Evolutionary conservation across 805 yeast species (phyloP).

Genomic region (Zygotorulaspora sp.): DNA sequence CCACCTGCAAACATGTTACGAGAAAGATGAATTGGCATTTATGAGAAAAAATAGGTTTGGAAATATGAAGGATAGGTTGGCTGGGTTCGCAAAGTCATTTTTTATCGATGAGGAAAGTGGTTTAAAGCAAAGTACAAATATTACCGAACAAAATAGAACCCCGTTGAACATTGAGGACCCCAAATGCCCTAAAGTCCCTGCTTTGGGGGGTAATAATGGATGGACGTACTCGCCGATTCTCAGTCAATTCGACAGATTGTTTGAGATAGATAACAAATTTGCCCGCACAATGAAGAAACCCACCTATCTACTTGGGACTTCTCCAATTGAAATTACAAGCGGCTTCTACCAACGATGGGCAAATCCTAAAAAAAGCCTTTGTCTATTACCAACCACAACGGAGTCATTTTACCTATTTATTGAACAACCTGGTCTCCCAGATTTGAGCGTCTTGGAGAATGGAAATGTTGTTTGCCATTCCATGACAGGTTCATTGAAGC

Average conservation of each 20-base stretch:
- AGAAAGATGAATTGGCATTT: slow-evolving; percentile 5
- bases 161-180: not conserved
- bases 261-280: slow-evolving; percentile 43
- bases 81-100: slow-evolving; percentile 17
- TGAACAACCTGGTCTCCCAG: slow-evolving; percentile 19
- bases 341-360: slow-evolving; percentile 35
- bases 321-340: slow-evolving; percentile 32
- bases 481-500: slow-evolving; percentile 43
- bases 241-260: slow-evolving; percentile 38
- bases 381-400: slow-evolving; percentile 24
- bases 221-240: slow-evolving; percentile 40
- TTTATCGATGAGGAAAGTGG: slow-evolving; percentile 6
- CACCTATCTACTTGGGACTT: slow-evolving; percentile 22
- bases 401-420: slow-evolving; percentile 30
- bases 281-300: slow-evolving; percentile 43
- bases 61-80: slow-evolving; percentile 7
- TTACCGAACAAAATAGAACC: not conserved
- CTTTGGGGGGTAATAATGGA: not conserved
- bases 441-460: slow-evolving; percentile 4
- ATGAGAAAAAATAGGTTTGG: slow-evolving; percentile 4
- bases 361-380: slow-evolving; percentile 10
- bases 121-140: not conserved
- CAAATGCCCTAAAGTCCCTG: not conserved
- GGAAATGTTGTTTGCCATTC: slow-evolving; percentile 16
- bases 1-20: slow-evolving; percentile 17